Evolutionary conservation across 495 filamentous ascomycete species (phyloP), one percentile per base, ranked within the genome.

Genomic region (Penicillium diatomitis): DNA sequence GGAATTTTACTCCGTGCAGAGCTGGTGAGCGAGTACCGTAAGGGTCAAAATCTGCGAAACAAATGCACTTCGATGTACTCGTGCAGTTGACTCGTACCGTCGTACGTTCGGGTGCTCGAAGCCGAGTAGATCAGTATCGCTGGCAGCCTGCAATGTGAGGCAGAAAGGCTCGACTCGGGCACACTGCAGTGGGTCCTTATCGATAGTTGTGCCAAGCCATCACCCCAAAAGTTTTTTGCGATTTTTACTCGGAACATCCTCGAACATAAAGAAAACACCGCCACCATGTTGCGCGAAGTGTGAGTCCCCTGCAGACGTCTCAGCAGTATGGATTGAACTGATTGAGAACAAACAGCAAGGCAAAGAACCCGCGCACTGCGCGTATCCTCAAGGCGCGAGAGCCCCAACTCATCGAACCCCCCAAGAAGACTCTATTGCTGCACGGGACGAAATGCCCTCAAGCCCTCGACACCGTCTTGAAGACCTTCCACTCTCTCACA

Each of bases 331-430:
- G 20, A 6, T 8, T 30, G 7, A 34, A 36, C 35, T 50, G 6
- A 37, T 20, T 34, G 33, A 48, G 12, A 31, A 12, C 30, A 44
- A 50, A 1, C 57, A 90, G 87, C 62, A 92, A 94, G 79, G 89
- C 92, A 51, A 84, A 86, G 56, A 96, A 88, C 65, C 89, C 90
- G 48, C 89, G 92, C 75, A 91, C 88, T 37, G 94, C 91, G 76
- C 85, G 92, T 48, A 87, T 86, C 44, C 82, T 96, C 58, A 92
- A 94, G 63, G 87, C 90, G 67, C 83, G 84, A 54, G 89, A 83
- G 52, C 87, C 94, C n/a, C 94, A 96, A 65, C 66, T 77, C 44
- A 72, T 83, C 65, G 92, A 98, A 72, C 87, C 90, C 64, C 79
- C 87, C 43, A 96, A 95, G 71, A 85, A 74, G 40, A 83, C 86